Evolutionary conservation across 2,329 filamentous ascomycete species (phyloP), one percentile per base, ranked within the genome.

Genomic region (Diatrype stigma): DNA sequence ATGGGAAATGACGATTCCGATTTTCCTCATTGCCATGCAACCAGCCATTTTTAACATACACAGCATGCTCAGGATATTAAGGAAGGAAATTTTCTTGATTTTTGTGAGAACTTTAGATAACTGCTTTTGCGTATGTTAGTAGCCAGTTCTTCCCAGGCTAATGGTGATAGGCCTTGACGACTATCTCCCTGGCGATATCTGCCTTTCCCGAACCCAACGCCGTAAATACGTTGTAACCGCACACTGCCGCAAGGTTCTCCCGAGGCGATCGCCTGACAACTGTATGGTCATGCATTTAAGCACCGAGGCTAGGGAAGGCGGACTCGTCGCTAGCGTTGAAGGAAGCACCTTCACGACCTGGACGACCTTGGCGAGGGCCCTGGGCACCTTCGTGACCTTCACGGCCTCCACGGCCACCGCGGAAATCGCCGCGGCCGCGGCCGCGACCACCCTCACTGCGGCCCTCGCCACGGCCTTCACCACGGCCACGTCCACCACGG

Each of bases 301-400:
- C 74, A 64, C 79, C 80, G 60, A 84, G 73, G 74, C 77, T 82
- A 64, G 81, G 81, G 77, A 84, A 84, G 56, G 79, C 79, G 58
- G 69, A 71, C 74, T 81, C 70, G 61, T 83, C 80, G 63, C 67
- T 76, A 65, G 76, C 75, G 75, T 82, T 82, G 72, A 83, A 77
- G 60, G 70, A 67, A 58, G 72, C 63, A 58, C 73, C 73, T 56
- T 74, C 73, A 59, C 74, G 72, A 59, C 76, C 70, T 53, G 71
- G 70, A 42, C 70, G 72, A 59, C 76, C 73, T 57, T 75, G 74
- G 52, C 75, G 72, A 57, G 75, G 73, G 53, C 75, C 73, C 65
- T 78, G 76, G 60, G 71, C 73, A 55, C 75, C 70, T 53, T 72
- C 70, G 44, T 70, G 72, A 59, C 76, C 73, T 57, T 75, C 75